A percentile compares a stretch with the other conserved stretches of the same genome.
These are phyloP conservation scores for Talaromyces liani DNA, from an alignment of 495 filamentous ascomycete genomes.

Conservation along the genomic window DNA sequence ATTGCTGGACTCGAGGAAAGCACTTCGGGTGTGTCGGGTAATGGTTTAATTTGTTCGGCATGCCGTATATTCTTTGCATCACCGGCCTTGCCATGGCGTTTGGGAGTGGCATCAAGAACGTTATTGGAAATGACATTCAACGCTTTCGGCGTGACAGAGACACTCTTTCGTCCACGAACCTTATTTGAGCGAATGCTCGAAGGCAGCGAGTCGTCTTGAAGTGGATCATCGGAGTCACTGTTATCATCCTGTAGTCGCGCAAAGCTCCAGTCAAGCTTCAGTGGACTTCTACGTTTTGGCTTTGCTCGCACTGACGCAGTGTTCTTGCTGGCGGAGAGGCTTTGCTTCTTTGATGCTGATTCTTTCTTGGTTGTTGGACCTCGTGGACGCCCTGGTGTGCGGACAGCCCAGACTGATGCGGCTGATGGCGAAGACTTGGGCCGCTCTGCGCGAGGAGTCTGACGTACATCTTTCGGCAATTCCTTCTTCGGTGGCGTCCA, in stretches of 20 bases:
- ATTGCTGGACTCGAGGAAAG: conserved; percentile 1
- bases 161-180: background rate
- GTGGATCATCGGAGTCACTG: conserved; percentile 40
- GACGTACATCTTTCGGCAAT: conserved; percentile 11
- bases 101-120: background rate
- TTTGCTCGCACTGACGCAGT: background rate
- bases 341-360: background rate
- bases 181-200: conserved; percentile 13
- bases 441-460: conserved; percentile 12
- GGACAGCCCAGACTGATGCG: conserved; percentile 33
- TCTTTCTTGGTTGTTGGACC: conserved; percentile 2
- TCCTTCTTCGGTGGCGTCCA: conserved; percentile 26
- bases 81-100: background rate
- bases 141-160: conserved; percentile 1
- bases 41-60: background rate
- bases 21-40: background rate
- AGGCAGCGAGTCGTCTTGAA: conserved; percentile 30
- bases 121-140: background rate
- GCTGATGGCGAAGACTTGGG: conserved; percentile 30
- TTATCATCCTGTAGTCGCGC: conserved; percentile 24
- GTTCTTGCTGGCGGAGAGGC: background rate
- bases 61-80: background rate
- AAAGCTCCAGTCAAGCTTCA: conserved; percentile 39
- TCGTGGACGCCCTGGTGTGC: conserved; percentile 8
- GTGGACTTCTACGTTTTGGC: conserved; percentile 23